Percentiles rank a stretch among this genome's conserved stretches.
Conservation (phyloP, 169 alveolate species). For the Plasmodium fragile region DNA sequence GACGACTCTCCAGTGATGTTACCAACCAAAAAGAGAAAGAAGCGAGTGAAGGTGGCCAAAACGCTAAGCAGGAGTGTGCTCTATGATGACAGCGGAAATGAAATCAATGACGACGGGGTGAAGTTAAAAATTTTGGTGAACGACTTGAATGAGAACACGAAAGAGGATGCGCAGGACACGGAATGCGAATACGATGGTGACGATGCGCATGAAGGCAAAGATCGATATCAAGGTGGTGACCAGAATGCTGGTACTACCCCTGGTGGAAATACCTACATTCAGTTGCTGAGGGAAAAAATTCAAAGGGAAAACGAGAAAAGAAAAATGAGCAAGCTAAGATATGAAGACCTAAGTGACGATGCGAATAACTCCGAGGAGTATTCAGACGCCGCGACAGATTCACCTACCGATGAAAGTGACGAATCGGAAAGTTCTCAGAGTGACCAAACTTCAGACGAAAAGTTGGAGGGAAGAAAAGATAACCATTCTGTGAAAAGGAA, state of each 20-base stretch:
- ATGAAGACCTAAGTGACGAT: not conserved
- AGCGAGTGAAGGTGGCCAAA: conserved; percentile 57
- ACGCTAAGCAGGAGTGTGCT: conserved; percentile 44
- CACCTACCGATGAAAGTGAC: not conserved
- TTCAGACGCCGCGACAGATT: not conserved
- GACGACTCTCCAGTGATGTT: conserved; percentile 29
- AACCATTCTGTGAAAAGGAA: conserved; percentile 6
- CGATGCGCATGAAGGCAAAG: not conserved
- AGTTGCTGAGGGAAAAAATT: conserved; percentile 34
- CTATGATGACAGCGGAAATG: conserved; percentile 69
- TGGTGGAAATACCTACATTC: conserved; percentile 35
- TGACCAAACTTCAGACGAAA: not conserved
- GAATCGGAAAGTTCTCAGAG: not conserved
- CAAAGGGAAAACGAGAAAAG: conserved; percentile 38
- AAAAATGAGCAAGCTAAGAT: conserved; percentile 32
- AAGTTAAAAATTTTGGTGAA: conserved; percentile 56
- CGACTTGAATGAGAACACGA: conserved; percentile 24
- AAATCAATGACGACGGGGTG: conserved; percentile 47
- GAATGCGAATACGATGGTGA: not conserved
- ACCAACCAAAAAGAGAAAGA: conserved; percentile 54
- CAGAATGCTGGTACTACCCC: not conserved
- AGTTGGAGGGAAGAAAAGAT: not conserved
- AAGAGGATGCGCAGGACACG: not conserved
- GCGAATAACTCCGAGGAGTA: not conserved
- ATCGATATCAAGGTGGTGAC: not conserved